These are phyloP conservation scores for Termitomyces bulborhizus DNA, from an alignment of 768 basidiomycete genomes.

Conservation along the genomic window DNA sequence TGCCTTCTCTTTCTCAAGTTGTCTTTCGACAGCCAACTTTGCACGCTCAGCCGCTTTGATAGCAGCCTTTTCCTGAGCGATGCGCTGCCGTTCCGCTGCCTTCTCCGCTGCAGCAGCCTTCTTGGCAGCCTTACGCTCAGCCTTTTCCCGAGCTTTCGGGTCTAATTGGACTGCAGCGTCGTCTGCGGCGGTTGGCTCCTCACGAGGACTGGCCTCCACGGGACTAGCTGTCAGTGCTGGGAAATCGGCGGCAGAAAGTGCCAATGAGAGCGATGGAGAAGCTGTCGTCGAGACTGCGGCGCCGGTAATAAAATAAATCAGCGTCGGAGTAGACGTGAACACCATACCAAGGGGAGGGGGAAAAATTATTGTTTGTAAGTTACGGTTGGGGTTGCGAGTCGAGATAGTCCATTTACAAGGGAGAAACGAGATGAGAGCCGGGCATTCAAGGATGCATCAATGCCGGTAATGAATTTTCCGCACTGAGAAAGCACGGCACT, in stretches of 20 bases:
- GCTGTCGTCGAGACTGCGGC: slow-evolving; percentile 36
- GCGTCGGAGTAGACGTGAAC: slow-evolving; percentile 48
- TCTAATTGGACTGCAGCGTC: slow-evolving; percentile 21
- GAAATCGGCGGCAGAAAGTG: slow-evolving; percentile 68
- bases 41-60: slow-evolving; percentile 50
- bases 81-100: slow-evolving; percentile 52
- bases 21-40: slow-evolving; percentile 47
- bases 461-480: slow-evolving; percentile 72
- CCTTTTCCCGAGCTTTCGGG: slow-evolving; percentile 46
- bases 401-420: slow-evolving; percentile 31
- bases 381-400: slow-evolving; percentile 25
- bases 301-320: slow-evolving; percentile 36
- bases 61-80: slow-evolving; percentile 53
- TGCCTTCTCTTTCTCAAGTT: slow-evolving; percentile 44
- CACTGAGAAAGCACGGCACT: slow-evolving; percentile 86
- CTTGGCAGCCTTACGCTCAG: slow-evolving; percentile 58
- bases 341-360: slow-evolving; percentile 46
- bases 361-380: slow-evolving; percentile 25
- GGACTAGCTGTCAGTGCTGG: slow-evolving; percentile 53
- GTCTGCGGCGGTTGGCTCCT: slow-evolving; percentile 26
- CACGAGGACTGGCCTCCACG: slow-evolving; percentile 21
- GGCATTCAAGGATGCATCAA: slow-evolving; percentile 45
- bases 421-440: slow-evolving; percentile 24
- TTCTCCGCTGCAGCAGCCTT: slow-evolving; percentile 59
- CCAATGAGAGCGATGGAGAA: slow-evolving; percentile 44